Evolutionary conservation across 1,139 yeast genomes (phyloP), one percentile per base, ranked within the genome.

Genomic region (Sugiyamaella sp.): DNA sequence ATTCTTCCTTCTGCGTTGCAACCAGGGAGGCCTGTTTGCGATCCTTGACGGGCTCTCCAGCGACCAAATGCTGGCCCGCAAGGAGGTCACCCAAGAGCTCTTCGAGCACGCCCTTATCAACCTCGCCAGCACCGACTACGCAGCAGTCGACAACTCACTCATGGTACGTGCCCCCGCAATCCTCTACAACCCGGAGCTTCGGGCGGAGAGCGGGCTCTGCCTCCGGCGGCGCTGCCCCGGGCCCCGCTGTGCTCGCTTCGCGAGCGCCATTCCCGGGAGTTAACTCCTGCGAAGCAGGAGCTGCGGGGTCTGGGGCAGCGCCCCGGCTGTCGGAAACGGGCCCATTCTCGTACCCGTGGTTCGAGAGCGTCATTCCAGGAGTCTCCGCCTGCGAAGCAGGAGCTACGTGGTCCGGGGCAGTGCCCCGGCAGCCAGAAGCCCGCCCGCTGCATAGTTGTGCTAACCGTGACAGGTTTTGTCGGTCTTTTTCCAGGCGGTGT

Each of bases 1-100:
- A 57, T 65, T 73, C 46, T 73, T 69, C 55, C 55, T 73, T 12
- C 63, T 73, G 47, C 66, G 66, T 20, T 70, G 71, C 46, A 65
- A 69, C 48, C 60, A 57, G 42, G 46, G 56, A 16, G 70, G 66
- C 24, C 60, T 73, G 49, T 46, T 52, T 17, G 57, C 58, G 4
- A 56, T 54, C 1, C 51, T 73, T 17, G 56, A 57, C 8, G 48
- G 50, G 1, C 44, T 64, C 20, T 45, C 68, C 2, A 57, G 67
- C 1, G 72, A 68, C 17, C 55, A 58, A 48, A 41, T 71, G 32
- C 55, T 71, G n/a, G 60, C 58, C 21, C 37, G 55, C 49, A 49
- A 57, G 46, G 40, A 52, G 29, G 57, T 61, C 14, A 61, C 71
- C 4, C 66, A 64, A 22, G 61, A 63, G 35, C 57, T 70, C 39